Evolutionary conservation across 495 filamentous ascomycete species (phyloP), one percentile per base, ranked within the genome.

Genomic region (Aspergillus nidulans): DNA sequence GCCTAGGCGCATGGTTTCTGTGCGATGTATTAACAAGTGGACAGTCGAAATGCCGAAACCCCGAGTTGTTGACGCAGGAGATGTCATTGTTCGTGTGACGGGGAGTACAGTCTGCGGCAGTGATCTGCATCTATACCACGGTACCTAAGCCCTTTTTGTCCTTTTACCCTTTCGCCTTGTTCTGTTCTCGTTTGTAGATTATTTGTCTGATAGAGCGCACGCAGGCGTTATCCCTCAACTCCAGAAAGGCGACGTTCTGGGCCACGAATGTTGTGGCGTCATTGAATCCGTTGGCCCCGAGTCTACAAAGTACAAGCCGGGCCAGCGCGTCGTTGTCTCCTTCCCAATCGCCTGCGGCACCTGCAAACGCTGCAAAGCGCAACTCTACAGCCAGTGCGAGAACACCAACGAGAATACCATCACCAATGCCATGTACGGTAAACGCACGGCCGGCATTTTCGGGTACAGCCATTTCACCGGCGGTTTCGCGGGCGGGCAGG

Each of bases 401-500:
- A 77, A 72, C 47, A 95, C 91, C 16, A 92, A 91, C 66, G 69
- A 82, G 25, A 91, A 88, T 62, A 84, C 75, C 7, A 76, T 85
- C 49, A 76, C 79, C 46, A 83, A 87, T 59, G 80, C 74, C 44
- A 82, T 96, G 85, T 95, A 89, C 56, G 87, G 86, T 12, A 75
- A 78, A 8, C 75, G 77, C 18, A 89, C 88, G 0, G 87, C 89
- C 1, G 72, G 77, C 15, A 77, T 79, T 34, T 78, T 80, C 55
- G 77, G 77, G 8, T 80, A 80, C 51, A 74, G 69, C 13, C 77
- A 88, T 59, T 88, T 96, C 63, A 89, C 87, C 0, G 90, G 91
- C 3, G 92, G 92, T 2, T 96, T 91, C 63, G 89, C 91, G 10
- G 91, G 91, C 39, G 90, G 91, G 0, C 91, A 95, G 65, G 87